Conservation (phyloP, 129 eudicot species). For the Kitagawia praeruptora region DNA sequence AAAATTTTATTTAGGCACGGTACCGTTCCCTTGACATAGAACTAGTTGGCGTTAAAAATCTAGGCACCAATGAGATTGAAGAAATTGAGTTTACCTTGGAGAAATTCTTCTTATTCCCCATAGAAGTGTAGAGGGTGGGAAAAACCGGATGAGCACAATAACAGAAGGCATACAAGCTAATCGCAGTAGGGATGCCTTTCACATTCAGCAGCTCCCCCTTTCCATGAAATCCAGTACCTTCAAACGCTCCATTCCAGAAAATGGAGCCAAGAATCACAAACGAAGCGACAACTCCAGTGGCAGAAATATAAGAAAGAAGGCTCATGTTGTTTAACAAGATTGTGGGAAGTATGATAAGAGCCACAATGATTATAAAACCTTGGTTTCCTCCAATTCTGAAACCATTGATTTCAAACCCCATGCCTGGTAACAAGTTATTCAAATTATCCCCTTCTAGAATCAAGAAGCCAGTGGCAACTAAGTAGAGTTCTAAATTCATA, state of each 20-base stretch:
- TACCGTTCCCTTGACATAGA: neutral
- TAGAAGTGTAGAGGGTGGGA: constrained; percentile 20
- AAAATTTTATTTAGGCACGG: too few relatives aligned
- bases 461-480: constrained; percentile 33
- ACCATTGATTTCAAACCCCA: constrained; percentile 19
- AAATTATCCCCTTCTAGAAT: constrained; percentile 35
- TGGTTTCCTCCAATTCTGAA: constrained; percentile 18
- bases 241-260: constrained; percentile 25
- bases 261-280: constrained; percentile 21
- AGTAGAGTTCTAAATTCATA: constrained; percentile 35
- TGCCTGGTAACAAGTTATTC: constrained; percentile 18
- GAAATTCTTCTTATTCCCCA: constrained; percentile 16
- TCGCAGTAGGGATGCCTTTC: constrained; percentile 30
- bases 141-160: constrained; percentile 24
- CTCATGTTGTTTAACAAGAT: constrained; percentile 27
- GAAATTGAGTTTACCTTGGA: constrained; percentile 16
- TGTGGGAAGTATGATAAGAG: constrained; percentile 28
- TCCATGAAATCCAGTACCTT: constrained; percentile 28
- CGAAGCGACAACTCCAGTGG: constrained; percentile 31
- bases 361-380: constrained; percentile 22
- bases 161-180: constrained; percentile 16
- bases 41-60: neutral
- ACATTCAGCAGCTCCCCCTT: constrained; percentile 16
- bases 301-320: constrained; percentile 28
- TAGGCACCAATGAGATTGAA: neutral